Base-by-base conservation (phyloP, 2,329 filamentous ascomycete genomes). In the Sclerotinia nivalis region DNA sequence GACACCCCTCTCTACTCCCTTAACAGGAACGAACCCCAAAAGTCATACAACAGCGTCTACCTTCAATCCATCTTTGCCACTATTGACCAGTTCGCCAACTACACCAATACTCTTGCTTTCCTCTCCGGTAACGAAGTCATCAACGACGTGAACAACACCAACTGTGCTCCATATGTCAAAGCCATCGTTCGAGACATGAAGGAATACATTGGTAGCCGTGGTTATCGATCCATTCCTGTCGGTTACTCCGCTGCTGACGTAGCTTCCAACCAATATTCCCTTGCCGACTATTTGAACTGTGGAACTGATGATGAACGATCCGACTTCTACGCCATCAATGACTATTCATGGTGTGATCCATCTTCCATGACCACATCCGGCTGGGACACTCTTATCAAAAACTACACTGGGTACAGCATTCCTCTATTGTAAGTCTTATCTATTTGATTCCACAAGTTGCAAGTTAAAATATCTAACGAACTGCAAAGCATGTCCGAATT, bases 281-380 rank as follows among this genome's bases (percentile, higher is more conserved):
- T 90, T 84, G 89, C 89, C 56, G 79, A 87, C 66, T 92, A 91
- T 83, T 88, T 92, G 86, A 91, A 92, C 84, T 92, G 90, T 77
- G 90, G 90, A 74, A 82, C 85, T 64, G 86, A 89, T 70, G 85
- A 89, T 72, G 86, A 88, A 80, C 87, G 89, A 73, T 87, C 84
- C 74, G 90, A 92, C 78, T 89, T 89, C 82, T 89, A 87, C 76
- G 86, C 85, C 56, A 88, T 89, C 75, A 89, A 90, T 80, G 87
- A 89, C 79, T 89, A 89, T 80, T 88, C 87, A 3, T 89, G 87
- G 87, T 89, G 87, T 76, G 86, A 87, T 76, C 85, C 84, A 37
- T 87, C 86, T 37, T 83, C 82, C 22, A 89, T 86, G 83, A 81
- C 78, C 8, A 82, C 77, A 43, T 89, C 89, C 60, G 89, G 89